Conservation (phyloP, 306 rosid species). For the Trifolium pratense region DNA sequence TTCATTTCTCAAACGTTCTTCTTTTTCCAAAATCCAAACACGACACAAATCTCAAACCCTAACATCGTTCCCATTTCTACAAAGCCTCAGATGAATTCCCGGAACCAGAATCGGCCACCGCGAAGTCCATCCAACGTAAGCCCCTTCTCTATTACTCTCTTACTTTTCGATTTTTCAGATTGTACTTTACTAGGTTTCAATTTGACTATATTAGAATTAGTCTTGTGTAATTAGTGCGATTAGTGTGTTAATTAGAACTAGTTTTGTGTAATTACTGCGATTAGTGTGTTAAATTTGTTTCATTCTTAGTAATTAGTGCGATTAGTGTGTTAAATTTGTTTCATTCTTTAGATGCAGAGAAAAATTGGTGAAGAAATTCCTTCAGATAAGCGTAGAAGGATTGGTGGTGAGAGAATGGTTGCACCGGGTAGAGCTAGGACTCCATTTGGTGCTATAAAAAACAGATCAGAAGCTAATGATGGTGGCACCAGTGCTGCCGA, state of each 20-base stretch:
- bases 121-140: slow-evolving; percentile 73
- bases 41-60: slow-evolving; percentile 46
- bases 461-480: slow-evolving; percentile 45
- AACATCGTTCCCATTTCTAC: slow-evolving; percentile 4
- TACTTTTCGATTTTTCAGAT: background rate
- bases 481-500: slow-evolving; percentile 40
- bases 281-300: background rate
- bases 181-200: background rate
- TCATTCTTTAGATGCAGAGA: slow-evolving; percentile 48
- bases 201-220: background rate
- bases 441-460: slow-evolving; percentile 53
- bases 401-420: slow-evolving; percentile 59
- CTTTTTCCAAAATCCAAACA: background rate
- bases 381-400: slow-evolving; percentile 74
- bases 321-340: background rate
- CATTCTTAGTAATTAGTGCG: background rate
- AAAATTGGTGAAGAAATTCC: slow-evolving; percentile 65
- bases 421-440: slow-evolving; percentile 52
- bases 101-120: slow-evolving; percentile 89
- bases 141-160: background rate
- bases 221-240: background rate
- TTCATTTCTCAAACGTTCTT: slow-evolving; percentile 41
- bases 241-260: too few relatives aligned
- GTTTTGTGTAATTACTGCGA: background rate
- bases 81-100: slow-evolving; percentile 63